phyloP scores from a whole-genome alignment of 495 filamentous ascomycete genomes.

The Talaromyces trachyspermus region DNA sequence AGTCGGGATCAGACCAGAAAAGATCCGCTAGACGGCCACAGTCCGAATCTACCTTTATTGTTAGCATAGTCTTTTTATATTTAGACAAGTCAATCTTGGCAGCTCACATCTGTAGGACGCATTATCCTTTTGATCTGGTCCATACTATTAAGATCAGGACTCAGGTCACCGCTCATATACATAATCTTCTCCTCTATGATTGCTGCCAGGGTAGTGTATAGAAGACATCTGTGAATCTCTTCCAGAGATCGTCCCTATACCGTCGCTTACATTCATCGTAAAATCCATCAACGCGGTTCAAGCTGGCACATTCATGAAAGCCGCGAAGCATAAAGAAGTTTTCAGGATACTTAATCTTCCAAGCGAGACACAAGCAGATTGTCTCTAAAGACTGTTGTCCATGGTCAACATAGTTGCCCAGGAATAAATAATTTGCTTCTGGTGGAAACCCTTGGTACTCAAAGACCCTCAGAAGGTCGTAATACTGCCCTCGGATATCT shows the following conservation, averaged over 20 bases:
- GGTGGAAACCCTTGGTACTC: constrained; percentile 99
- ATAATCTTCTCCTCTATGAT: constrained; percentile 99
- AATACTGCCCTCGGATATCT: constrained; percentile 97
- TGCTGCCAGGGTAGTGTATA: constrained; percentile 88
- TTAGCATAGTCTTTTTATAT: too few species aligned
- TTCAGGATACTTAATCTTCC: constrained; percentile 97
- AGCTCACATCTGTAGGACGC: constrained; percentile 90
- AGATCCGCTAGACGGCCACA: constrained; percentile 95
- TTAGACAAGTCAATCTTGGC: too few species aligned
- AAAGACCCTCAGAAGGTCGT: constrained; percentile 93
- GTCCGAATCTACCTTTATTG: too few species aligned
- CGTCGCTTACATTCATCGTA: constrained; percentile 98
- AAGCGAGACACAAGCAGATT: constrained; percentile 89
- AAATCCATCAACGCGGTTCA: constrained; percentile 96
- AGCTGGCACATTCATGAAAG: constrained; percentile 98
- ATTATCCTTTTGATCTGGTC: constrained; percentile 96
- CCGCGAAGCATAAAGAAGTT: constrained; percentile 97
- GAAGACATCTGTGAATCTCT: constrained; percentile 98
- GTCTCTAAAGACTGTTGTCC: constrained; percentile 97
- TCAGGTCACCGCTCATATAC: constrained; percentile 94
- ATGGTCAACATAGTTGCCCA: constrained; percentile 96
- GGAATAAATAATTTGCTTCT: constrained; percentile 86
- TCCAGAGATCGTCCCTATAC: constrained; percentile 98
- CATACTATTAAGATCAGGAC: constrained; percentile 89
- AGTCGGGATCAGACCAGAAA: constrained; percentile 94